These are phyloP conservation scores for Sindora glabra DNA, from an alignment of 306 rosid species.

Conservation along the genomic window DNA sequence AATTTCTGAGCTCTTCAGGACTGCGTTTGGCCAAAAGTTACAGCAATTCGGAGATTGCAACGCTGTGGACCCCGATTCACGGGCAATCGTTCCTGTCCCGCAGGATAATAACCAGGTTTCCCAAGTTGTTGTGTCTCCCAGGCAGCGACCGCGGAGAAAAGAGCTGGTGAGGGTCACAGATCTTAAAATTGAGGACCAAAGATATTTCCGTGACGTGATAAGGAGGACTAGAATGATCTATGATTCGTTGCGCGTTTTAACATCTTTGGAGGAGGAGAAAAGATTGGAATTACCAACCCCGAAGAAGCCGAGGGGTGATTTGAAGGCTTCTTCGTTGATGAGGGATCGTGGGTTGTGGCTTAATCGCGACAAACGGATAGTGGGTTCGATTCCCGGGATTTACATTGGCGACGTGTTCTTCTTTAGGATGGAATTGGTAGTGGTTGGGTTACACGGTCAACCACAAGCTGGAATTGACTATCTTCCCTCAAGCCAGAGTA, in stretches of 20 bases:
- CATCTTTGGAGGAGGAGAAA: constrained; percentile 42
- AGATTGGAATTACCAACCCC: constrained; percentile 8
- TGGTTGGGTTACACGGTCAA: constrained; percentile 88
- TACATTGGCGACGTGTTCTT: constrained; percentile 77
- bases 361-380: constrained; percentile 79
- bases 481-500: constrained; percentile 69
- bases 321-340: constrained; percentile 55
- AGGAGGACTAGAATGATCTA: constrained; percentile 66
- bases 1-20: constrained; percentile 47
- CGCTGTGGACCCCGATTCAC: constrained; percentile 35
- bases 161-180: constrained; percentile 77
- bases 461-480: constrained; percentile 93
- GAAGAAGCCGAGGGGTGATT: constrained; percentile 45
- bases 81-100: constrained; percentile 61
- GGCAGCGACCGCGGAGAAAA: constrained; percentile 26
- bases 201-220: constrained; percentile 51
- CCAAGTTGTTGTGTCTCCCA: constrained; percentile 13
- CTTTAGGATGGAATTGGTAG: constrained; percentile 76
- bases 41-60: constrained; percentile 18
- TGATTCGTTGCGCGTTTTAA: constrained; percentile 59
- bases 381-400: constrained; percentile 85
- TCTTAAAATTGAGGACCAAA: constrained; percentile 43
- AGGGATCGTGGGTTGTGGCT: constrained; percentile 70
- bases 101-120: constrained; percentile 26
- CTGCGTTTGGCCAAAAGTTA: constrained; percentile 33